These are phyloP conservation scores for Arthrobotrys sinensis DNA, from an alignment of 2,329 filamentous ascomycete species.

Conservation along the genomic window DNA sequence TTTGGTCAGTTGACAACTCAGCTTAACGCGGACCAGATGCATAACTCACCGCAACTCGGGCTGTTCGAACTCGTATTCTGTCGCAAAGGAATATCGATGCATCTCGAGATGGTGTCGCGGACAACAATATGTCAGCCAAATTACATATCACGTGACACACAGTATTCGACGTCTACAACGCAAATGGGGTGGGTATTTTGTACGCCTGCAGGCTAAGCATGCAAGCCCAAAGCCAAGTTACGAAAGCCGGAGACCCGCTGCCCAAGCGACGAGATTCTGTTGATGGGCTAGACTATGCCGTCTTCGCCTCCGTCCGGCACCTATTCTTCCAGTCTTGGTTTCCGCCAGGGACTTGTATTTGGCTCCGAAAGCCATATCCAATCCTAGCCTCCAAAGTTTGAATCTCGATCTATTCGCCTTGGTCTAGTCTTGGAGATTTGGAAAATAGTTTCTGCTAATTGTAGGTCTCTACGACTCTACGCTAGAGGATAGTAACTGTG, in stretches of 20 bases:
- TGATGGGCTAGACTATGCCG: constrained; percentile 54
- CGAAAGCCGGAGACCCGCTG: constrained; percentile 18
- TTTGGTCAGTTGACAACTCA: constrained; percentile 33
- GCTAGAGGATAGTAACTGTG: neutral
- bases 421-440: constrained; percentile 16
- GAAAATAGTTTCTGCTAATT: neutral
- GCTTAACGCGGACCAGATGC: neutral
- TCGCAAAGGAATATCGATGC: neutral
- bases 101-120: neutral
- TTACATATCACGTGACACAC: constrained; percentile 13
- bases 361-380: constrained; percentile 11
- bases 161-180: constrained; percentile 10
- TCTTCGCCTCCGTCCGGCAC: constrained; percentile 51
- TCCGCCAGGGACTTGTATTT: constrained; percentile 9
- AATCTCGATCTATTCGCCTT: constrained; percentile 28
- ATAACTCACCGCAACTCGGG: neutral
- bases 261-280: constrained; percentile 41
- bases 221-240: constrained; percentile 47
- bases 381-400: constrained; percentile 13
- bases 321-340: constrained; percentile 52
- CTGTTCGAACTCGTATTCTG: constrained; percentile 8
- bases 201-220: constrained; percentile 42
- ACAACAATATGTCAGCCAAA: neutral
- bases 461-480: neutral
- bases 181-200: constrained; percentile 6